phyloP scores from a whole-genome alignment of 179 eudicot genomes.

The Nepenthes alata region DNA sequence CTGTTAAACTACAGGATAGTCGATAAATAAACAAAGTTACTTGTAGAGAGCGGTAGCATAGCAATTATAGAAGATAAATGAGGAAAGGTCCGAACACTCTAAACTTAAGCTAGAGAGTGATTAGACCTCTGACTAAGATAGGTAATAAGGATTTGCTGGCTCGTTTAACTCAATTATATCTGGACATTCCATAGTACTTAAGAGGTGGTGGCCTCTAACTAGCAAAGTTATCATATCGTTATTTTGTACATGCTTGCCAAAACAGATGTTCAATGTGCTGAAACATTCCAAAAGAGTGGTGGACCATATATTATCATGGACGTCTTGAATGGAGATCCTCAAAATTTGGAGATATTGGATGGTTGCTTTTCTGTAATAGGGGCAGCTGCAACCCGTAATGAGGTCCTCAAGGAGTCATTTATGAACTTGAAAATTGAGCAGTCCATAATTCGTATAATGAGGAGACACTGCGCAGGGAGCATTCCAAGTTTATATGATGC shows the following conservation, averaged over 20 bases:
- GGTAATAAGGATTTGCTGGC: no score
- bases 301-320: constrained; percentile 55
- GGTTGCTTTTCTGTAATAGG: constrained; percentile 67
- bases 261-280: constrained; percentile 63
- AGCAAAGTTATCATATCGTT: neutral
- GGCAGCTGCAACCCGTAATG: constrained; percentile 76
- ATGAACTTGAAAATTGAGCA: constrained; percentile 73
- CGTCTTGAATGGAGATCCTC: constrained; percentile 26
- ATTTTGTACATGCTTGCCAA: neutral
- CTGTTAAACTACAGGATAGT: no score
- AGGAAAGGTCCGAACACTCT: no score
- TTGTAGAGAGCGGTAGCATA: no score
- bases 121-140: no score
- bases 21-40: no score
- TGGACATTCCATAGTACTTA: no score
- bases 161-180: no score
- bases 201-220: neutral
- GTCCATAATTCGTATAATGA: constrained; percentile 35
- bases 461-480: constrained; percentile 22
- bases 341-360: constrained; percentile 34
- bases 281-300: constrained; percentile 47
- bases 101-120: no score
- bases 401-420: constrained; percentile 80
- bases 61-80: no score
- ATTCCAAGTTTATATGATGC: constrained; percentile 59